Conservation (phyloP, 257 asterid species). For the Paraleonurus japonicus region DNA sequence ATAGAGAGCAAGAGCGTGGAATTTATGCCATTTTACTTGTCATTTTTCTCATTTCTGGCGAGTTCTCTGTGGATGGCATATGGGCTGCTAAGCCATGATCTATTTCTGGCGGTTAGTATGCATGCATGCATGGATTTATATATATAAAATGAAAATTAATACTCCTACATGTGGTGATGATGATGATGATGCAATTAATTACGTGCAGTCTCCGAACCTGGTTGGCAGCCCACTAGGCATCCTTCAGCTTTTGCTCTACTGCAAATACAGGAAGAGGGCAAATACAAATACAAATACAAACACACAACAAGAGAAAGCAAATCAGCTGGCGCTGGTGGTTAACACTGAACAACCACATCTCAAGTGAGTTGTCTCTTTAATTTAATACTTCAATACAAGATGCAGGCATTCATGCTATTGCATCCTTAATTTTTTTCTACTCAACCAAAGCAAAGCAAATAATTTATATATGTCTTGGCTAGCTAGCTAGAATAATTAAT, state of each 20-base stretch:
- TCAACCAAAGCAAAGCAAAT: no score
- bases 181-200: no score
- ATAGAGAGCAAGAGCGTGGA: slow-evolving; percentile 75
- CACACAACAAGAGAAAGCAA: slow-evolving; percentile 46
- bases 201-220: slow-evolving; percentile 63
- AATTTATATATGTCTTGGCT: no score
- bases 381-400: no score
- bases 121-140: no score
- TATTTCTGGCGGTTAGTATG: slow-evolving; percentile 65
- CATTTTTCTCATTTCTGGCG: slow-evolving; percentile 72
- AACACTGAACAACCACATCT: no score
- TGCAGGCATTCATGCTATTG: no score
- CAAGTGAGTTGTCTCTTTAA: no score
- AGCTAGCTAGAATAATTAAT: no score
- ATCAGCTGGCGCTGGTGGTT: no score
- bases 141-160: not conserved
- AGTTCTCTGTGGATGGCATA: slow-evolving; percentile 79
- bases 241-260: slow-evolving; percentile 70
- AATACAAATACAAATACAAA: slow-evolving; percentile 28
- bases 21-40: slow-evolving; percentile 83
- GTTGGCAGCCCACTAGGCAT: slow-evolving; percentile 74
- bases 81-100: slow-evolving; percentile 70
- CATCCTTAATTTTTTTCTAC: no score
- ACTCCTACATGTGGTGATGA: no score
- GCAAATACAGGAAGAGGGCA: slow-evolving; percentile 48